These are phyloP conservation scores for Candida coleopterorum DNA, from an alignment of 805 yeast genomes.

Conservation along the genomic window DNA sequence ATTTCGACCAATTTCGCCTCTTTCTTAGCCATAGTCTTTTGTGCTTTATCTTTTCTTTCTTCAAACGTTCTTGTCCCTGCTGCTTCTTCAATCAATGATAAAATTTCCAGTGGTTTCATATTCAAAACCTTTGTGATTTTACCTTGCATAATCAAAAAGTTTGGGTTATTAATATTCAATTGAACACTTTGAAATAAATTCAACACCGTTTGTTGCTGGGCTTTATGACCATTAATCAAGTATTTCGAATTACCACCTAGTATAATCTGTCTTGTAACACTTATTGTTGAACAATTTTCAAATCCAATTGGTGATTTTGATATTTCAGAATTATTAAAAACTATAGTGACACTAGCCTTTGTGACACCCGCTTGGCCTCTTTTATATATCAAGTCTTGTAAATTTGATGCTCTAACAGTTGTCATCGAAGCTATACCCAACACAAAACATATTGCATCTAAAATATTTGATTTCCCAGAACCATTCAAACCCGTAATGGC, in stretches of 20 bases:
- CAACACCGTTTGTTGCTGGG: conserved; percentile 88
- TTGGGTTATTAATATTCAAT: conserved; percentile 93
- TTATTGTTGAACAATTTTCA: conserved; percentile 68
- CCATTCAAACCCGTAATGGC: conserved; percentile 98
- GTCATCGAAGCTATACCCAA: conserved; percentile 91
- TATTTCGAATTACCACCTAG: conserved; percentile 92
- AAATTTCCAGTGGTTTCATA: conserved; percentile 89
- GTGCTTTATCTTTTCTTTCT: conserved; percentile 87
- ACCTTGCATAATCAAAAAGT: conserved; percentile 97
- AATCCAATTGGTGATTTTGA: conserved; percentile 83
- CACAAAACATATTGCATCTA: conserved; percentile 98
- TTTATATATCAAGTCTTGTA: conserved; percentile 92
- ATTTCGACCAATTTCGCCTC: conserved; percentile 81
- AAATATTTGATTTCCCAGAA: conserved; percentile 92
- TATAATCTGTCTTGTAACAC: conserved; percentile 87
- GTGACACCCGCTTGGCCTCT: conserved; percentile 98
- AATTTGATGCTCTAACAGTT: conserved; percentile 89
- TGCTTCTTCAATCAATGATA: conserved; percentile 93
- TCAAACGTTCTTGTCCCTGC: conserved; percentile 97
- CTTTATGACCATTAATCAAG: conserved; percentile 91
- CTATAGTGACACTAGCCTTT: conserved; percentile 93
- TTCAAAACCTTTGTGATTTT: conserved; percentile 94
- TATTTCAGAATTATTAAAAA: conserved; percentile 81
- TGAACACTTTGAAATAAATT: conserved; percentile 92
- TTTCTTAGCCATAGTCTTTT: conserved; percentile 85